A percentile compares a stretch with the other conserved stretches of the same genome.
phyloP scores from a whole-genome alignment of 1,284 basidiomycete species.

The Cryptococcus sp. region DNA sequence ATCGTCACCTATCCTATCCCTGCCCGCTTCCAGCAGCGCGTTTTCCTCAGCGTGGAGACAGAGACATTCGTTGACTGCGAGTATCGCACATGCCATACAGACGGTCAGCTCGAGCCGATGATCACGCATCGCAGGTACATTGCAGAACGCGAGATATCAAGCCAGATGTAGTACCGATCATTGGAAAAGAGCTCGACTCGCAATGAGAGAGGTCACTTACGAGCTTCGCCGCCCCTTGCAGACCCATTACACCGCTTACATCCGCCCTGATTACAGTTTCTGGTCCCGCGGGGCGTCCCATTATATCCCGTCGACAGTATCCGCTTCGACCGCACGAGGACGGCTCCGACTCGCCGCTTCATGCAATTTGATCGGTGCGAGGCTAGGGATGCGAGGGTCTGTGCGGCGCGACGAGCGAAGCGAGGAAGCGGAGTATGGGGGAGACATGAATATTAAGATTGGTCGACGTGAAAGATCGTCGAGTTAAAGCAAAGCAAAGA shows the following conservation, averaged over 20 bases:
- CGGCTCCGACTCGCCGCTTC: conserved; percentile 94
- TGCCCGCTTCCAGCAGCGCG: conserved; percentile 87
- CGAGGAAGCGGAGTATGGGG: neutral
- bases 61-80: conserved; percentile 72
- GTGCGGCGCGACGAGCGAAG: neutral
- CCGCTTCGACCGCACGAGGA: conserved; percentile 77
- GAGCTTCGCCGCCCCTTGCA: conserved; percentile 58
- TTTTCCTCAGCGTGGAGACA: conserved; percentile 99
- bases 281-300: conserved; percentile 86
- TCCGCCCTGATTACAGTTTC: conserved; percentile 84
- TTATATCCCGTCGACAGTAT: conserved; percentile 98
- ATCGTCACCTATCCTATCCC: conserved; percentile 77
- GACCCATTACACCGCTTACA: conserved; percentile 76
- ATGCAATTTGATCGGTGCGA: conserved; percentile 91
- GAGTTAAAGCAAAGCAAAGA: too few species aligned
- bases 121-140: too few species aligned
- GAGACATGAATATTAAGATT: neutral
- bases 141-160: too few species aligned
- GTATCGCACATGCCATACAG: neutral
- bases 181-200: too few species aligned
- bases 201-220: conserved; percentile 32
- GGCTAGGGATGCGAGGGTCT: conserved; percentile 84
- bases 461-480: too few species aligned
- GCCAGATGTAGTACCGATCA: too few species aligned
- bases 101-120: neutral